Evolutionary conservation across 805 yeast species (phyloP), one percentile per base, ranked within the genome.

Genomic region (Candida verbasci): DNA sequence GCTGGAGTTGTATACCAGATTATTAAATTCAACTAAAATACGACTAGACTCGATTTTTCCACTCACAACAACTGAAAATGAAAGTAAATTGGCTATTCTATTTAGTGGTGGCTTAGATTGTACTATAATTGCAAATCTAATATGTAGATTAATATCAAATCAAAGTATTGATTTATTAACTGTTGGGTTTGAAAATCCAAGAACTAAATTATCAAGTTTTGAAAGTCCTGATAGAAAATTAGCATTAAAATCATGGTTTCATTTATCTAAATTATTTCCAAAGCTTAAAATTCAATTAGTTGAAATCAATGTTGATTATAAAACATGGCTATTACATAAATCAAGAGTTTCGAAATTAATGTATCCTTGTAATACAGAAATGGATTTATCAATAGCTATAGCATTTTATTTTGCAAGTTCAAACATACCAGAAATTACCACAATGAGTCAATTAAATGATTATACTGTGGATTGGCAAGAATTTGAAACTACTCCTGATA

Each of bases 21-120:
- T 43, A 12, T 36, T 35, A 16, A 2, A 34, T 5, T 23, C 40
- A 1, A 39, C 41, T 11, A 25, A 27, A 1, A 51, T 65, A n/a
- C 62, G 93, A 40, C 72, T 80, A n/a, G 52, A 58, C 8, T 71
- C 85, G 0, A 81, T 84, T 4, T 72, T 71, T 40, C 89, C 93
- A 2, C 38, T 74, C 2, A 73, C 70, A 39, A 42, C 55, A 9
- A 44, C 54, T 0, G 42, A 52, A 0, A 56, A 56, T 29, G 54
- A 60, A 6, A 35, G 43, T 10, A 45, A 28, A 27, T 43, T 41
- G 31, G 55, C 55, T 65, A 65, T 93, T 0, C 58, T 93, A 22
- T 93, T 89, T 52, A 86, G 96, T 29, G 99, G 99, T 2, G 99
- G 99, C 0, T 65, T 93, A 3, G 99, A 93, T 52, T 93, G 98